Base-by-base conservation (phyloP, 1,284 basidiomycete genomes). In the Ceratobasidium sp. region DNA sequence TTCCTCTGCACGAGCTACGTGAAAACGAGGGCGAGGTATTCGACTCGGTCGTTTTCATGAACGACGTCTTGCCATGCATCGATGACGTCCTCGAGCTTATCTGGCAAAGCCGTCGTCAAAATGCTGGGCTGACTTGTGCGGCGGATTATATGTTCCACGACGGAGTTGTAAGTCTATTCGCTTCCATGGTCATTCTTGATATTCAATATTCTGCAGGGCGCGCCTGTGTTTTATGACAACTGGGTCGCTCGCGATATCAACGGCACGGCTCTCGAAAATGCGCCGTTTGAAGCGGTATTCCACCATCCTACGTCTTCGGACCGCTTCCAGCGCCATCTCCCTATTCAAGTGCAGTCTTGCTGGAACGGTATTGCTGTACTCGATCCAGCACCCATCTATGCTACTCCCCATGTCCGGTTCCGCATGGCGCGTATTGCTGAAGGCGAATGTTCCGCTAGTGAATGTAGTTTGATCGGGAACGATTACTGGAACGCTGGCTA, bases 171-270 rank as follows among this genome's bases (percentile, higher is more conserved):
- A 77, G 87, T 84, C 46, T 23, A 38, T 23, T 54, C 35, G 49
- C 57, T 46, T 21, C 49, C 43, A 35, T 38, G 14, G n/a, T n/a
- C n/a, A n/a, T n/a, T 41, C 32, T 74, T 44, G 13, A 49, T 21
- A 18, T 35, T 18, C 6, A 21, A 32, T 76, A 21, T 32, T 30
- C 18, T 13, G 0, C 75, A 88, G 87, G 87, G 88, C 21, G 86
- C 93, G 0, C 95, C 95, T 1, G 95, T 98, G 26, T 98, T 98
- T 82, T 97, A 98, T 83, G 96, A 98, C 80, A 98, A 97, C 82
- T 98, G 96, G 96, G 96, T 98, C 43, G 95, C 96, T 0, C 88
- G 96, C 58, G 96, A 98, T 81, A 94, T 98, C 83, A 98, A 98
- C 82, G 96, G 96, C 43, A 98, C 96, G 0, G 96, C 96, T 0